These are phyloP conservation scores for Tephrocybe sp. DNA, from an alignment of 768 basidiomycete species.

Conservation along the genomic window DNA sequence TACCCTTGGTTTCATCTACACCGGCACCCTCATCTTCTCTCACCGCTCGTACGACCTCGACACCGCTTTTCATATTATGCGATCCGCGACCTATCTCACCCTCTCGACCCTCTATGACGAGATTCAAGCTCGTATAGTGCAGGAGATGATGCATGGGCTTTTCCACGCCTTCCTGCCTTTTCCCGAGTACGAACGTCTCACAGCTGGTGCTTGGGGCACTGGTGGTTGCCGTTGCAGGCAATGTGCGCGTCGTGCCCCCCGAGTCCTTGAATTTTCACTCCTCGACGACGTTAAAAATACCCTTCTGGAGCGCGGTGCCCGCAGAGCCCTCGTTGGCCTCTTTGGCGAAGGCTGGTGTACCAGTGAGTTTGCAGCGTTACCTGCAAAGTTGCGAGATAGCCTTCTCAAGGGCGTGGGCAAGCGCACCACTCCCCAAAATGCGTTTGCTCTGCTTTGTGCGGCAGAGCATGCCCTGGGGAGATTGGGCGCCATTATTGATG, in stretches of 20 bases:
- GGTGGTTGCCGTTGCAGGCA: constrained; percentile 84
- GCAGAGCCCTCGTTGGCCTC: constrained; percentile 74
- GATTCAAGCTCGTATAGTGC: constrained; percentile 75
- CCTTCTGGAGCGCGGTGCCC: constrained; percentile 66
- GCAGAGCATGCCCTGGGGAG: constrained; percentile 59
- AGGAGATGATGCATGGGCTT: constrained; percentile 89
- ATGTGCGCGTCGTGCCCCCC: constrained; percentile 75
- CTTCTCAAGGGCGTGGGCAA: constrained; percentile 74
- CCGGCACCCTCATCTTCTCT: constrained; percentile 90
- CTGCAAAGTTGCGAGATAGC: constrained; percentile 59
- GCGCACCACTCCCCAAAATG: constrained; percentile 62
- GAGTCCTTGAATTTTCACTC: constrained; percentile 80
- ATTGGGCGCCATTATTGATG: constrained; percentile 54
- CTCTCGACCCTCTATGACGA: constrained; percentile 75
- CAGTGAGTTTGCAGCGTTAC: constrained; percentile 71
- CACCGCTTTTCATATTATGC: constrained; percentile 88
- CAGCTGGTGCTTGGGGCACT: constrained; percentile 74
- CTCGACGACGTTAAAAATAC: constrained; percentile 74
- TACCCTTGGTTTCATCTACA: constrained; percentile 91
- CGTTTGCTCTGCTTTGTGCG: constrained; percentile 67
- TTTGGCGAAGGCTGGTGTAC: constrained; percentile 92
- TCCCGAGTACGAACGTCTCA: constrained; percentile 72
- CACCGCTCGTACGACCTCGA: constrained; percentile 91
- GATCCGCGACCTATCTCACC: constrained; percentile 76
- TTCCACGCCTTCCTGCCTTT: constrained; percentile 83